These are phyloP conservation scores for Cystobasidium slooffiae DNA, from an alignment of 1,284 basidiomycete genomes.

Conservation along the genomic window DNA sequence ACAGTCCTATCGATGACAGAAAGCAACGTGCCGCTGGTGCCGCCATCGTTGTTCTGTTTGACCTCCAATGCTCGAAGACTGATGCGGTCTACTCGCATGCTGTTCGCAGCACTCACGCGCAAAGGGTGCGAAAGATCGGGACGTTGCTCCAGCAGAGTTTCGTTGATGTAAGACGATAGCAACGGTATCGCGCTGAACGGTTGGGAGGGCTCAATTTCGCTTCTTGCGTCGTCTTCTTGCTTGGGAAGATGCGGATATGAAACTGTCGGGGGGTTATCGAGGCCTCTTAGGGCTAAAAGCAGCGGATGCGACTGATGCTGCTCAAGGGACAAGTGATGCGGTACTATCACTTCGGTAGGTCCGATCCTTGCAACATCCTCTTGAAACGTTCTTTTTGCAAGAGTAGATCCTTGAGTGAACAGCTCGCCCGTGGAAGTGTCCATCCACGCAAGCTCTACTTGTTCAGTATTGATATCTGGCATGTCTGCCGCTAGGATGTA, in stretches of 20 bases:
- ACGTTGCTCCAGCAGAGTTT: slow-evolving; percentile 44
- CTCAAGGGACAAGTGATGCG: neutral
- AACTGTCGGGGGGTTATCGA: slow-evolving; percentile 64
- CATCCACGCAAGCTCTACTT: slow-evolving; percentile 78
- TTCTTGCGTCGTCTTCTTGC: neutral
- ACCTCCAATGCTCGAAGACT: slow-evolving; percentile 89
- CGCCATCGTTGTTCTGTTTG: slow-evolving; percentile 73
- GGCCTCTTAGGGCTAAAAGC: slow-evolving; percentile 43
- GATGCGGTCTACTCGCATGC: slow-evolving; percentile 49
- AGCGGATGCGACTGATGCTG: slow-evolving; percentile 26
- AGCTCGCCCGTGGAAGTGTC: slow-evolving; percentile 96
- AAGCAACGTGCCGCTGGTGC: slow-evolving; percentile 73
- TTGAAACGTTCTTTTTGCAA: slow-evolving; percentile 63
- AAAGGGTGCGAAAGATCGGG: slow-evolving; percentile 39
- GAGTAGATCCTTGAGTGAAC: slow-evolving; percentile 69
- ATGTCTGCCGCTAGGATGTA: slow-evolving; percentile 76
- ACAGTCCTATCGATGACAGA: slow-evolving; percentile 77
- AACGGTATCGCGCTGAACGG: slow-evolving; percentile 38
- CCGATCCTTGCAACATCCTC: slow-evolving; percentile 82
- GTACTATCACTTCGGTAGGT: slow-evolving; percentile 80
- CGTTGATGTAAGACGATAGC: slow-evolving; percentile 49
- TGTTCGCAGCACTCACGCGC: slow-evolving; percentile 30
- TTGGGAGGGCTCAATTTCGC: slow-evolving; percentile 15
- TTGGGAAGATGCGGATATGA: slow-evolving; percentile 31
- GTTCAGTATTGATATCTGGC: slow-evolving; percentile 50